Percentiles rank a stretch among this genome's conserved stretches.
phyloP scores from a whole-genome alignment of 306 rosid species.

The Lupinus albus region DNA sequence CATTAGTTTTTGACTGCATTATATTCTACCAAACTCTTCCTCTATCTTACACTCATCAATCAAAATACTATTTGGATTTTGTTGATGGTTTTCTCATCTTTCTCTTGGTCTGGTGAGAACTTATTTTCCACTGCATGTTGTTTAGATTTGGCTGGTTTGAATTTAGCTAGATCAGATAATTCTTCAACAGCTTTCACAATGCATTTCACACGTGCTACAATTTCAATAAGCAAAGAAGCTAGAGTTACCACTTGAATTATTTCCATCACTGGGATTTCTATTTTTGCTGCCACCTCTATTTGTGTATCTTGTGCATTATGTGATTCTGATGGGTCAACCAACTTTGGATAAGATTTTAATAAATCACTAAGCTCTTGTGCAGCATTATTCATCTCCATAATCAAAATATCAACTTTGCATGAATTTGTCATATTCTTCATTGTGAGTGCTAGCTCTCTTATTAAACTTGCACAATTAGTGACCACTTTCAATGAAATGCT shows the following conservation, averaged over 20 bases:
- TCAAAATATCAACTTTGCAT: constrained; percentile 44
- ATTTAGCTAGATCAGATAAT: constrained; percentile 54
- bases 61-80: not conserved
- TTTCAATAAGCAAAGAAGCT: constrained; percentile 65
- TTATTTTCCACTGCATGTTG: constrained; percentile 16
- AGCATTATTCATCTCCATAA: constrained; percentile 60
- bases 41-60: not conserved
- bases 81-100: constrained; percentile 17
- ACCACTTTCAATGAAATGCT: constrained; percentile 52
- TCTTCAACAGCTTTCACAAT: constrained; percentile 61
- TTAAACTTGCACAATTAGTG: constrained; percentile 46
- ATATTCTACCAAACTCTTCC: not conserved
- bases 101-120: constrained; percentile 15
- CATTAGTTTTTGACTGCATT: not conserved
- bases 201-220: constrained; percentile 56
- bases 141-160: constrained; percentile 33
- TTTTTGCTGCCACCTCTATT: constrained; percentile 5
- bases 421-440: constrained; percentile 71
- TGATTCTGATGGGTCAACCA: constrained; percentile 9
- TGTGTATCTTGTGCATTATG: not conserved
- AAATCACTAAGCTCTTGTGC: constrained; percentile 57
- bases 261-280: constrained; percentile 50
- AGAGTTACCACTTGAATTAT: constrained; percentile 63
- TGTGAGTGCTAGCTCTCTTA: constrained; percentile 60
- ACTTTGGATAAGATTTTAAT: constrained; percentile 53